Percentiles rank a stretch among this genome's conserved stretches.
Conservation (phyloP, 805 yeast genomes). For the Metschnikowia dekortorum region DNA sequence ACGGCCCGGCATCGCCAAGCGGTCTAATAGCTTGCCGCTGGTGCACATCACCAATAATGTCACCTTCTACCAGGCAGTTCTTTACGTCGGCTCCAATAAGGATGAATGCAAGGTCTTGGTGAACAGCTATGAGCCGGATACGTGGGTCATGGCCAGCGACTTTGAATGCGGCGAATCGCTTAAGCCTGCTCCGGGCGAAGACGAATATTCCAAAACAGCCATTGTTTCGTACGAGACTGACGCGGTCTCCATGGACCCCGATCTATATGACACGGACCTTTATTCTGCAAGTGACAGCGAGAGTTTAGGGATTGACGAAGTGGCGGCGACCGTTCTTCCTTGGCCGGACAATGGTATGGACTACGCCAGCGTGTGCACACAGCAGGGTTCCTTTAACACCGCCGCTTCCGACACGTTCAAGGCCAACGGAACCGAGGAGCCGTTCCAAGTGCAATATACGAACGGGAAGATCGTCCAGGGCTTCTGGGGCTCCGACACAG, state of each 20-base stretch:
- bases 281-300: no score
- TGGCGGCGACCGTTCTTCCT: no score
- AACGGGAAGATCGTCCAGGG: no score
- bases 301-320: no score
- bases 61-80: background rate
- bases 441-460: no score
- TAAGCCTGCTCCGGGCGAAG: no score
- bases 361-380: slow-evolving; percentile 21
- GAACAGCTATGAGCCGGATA: slow-evolving; percentile 41
- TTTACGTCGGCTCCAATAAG: slow-evolving; percentile 23
- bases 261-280: no score
- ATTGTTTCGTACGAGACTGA: no score
- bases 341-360: no score
- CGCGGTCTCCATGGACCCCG: no score
- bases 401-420: slow-evolving; percentile 33
- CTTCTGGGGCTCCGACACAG: slow-evolving; percentile 56
- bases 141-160: slow-evolving; percentile 25
- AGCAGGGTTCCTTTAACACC: background rate
- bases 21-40: background rate
- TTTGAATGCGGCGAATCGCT: no score
- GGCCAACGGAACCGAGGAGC: slow-evolving; percentile 33
- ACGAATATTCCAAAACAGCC: no score
- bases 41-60: background rate
- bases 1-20: slow-evolving; percentile 1
- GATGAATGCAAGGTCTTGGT: slow-evolving; percentile 29